Evolutionary conservation across 805 yeast species (phyloP).

Genomic region (Kodamaea lidongshanica): DNA sequence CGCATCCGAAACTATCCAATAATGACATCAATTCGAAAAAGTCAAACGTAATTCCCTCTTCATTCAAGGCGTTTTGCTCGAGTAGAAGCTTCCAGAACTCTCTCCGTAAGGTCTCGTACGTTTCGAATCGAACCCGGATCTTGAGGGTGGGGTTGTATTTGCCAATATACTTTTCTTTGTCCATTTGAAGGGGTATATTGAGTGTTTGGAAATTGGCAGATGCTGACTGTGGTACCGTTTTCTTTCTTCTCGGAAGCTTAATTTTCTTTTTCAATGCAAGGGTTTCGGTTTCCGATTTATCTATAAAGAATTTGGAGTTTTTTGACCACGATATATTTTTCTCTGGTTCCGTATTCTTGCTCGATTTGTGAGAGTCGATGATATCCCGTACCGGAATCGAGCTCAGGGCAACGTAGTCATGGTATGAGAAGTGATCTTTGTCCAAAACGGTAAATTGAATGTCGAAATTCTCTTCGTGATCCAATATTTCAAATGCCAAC

Average conservation of each 20-base stretch:
- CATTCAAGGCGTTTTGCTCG: slow-evolving; percentile 44
- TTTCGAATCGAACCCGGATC: slow-evolving; percentile 57
- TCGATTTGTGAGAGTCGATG: slow-evolving; percentile 27
- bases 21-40: slow-evolving; percentile 58
- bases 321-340: slow-evolving; percentile 1
- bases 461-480: slow-evolving; percentile 59
- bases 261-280: slow-evolving; percentile 23
- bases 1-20: slow-evolving; percentile 57
- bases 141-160: slow-evolving; percentile 49
- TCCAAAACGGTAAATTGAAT: slow-evolving; percentile 73
- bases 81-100: slow-evolving; percentile 66
- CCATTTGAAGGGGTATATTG: slow-evolving; percentile 29
- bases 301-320: too few species aligned
- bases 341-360: neutral
- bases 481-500: slow-evolving; percentile 68
- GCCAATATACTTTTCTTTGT: slow-evolving; percentile 27
- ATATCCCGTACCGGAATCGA: slow-evolving; percentile 51
- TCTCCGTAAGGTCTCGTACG: slow-evolving; percentile 57
- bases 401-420: slow-evolving; percentile 73
- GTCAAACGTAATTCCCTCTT: slow-evolving; percentile 34
- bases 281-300: neutral
- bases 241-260: slow-evolving; percentile 24
- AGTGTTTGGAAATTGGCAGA: slow-evolving; percentile 40
- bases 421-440: slow-evolving; percentile 74
- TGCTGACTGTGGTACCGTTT: slow-evolving; percentile 22